These are phyloP conservation scores for Davidsoniella eucalypti DNA, from an alignment of 2,329 filamentous ascomycete genomes.

Conservation along the genomic window DNA sequence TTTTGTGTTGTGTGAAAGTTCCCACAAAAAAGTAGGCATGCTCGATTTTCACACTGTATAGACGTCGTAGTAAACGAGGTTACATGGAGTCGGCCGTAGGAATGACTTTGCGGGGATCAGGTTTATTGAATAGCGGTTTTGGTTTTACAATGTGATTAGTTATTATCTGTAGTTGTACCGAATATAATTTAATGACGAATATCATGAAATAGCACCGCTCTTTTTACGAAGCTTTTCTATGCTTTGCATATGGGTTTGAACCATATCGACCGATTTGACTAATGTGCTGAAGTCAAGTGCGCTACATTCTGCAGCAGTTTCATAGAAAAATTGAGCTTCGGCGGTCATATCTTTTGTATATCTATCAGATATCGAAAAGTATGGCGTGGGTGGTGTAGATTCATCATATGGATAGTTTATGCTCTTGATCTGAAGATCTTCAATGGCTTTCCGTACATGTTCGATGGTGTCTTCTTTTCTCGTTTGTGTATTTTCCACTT, in stretches of 20 bases:
- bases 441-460: neutral
- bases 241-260: conserved; percentile 10
- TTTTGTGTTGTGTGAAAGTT: conserved; percentile 6
- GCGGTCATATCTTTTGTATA: conserved; percentile 10
- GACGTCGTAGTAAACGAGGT: neutral
- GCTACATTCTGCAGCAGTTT: conserved; percentile 7
- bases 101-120: conserved; percentile 1
- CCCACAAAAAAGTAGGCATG: neutral
- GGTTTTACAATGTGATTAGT: neutral
- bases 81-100: neutral
- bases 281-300: conserved; percentile 10
- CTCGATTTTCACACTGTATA: neutral
- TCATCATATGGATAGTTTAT: neutral
- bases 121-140: too few relatives aligned
- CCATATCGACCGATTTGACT: conserved; percentile 13
- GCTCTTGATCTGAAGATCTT: neutral
- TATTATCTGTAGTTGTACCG: too few relatives aligned
- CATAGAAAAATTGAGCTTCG: conserved; percentile 11
- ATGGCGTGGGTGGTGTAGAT: neutral
- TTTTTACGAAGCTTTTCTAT: conserved; percentile 5
- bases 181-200: too few relatives aligned
- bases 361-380: conserved; percentile 8
- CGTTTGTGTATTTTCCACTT: neutral
- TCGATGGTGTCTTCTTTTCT: neutral
- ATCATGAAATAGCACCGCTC: neutral